Evolutionary conservation across 441 rosid genomes (phyloP), one percentile per base, ranked within the genome.

Genomic region (Mallotus japonicus): DNA sequence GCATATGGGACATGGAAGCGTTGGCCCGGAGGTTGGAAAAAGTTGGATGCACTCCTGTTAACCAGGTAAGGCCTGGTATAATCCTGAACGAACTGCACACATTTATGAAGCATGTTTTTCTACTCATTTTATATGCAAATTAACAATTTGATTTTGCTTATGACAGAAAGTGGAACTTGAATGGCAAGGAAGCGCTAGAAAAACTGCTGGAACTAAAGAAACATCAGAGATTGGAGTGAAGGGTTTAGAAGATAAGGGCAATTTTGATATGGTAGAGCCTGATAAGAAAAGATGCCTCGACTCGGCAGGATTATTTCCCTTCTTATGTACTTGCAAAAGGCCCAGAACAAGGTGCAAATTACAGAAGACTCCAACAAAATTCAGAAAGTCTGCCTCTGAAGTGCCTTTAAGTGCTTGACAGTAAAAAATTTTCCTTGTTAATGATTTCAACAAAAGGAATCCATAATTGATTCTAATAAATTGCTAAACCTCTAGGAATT

Each of bases 11-110:
- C 42, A 53, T 82, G 70, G 79, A 72, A 44, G 71, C 61, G 17
- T 78, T 71, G 73, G 83, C 82, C 10, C 67, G 42, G 56, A 73
- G 57, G 22, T 55, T 86, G 55, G 81, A 69, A 67, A 67, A 49
- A 24, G 83, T 73, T 61, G 76, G 51, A 24, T 10, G 20, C 9
- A 37, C 10, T 16, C 55, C 44, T 0, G 6, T 7, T 0, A 20
- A 46, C 53, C 6, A 74, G 68, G 57, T 65, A 53, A 66, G 46
- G 9, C 60, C 22, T 19, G 24, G 15, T 15, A 9, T 8, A 67
- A 65, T n/a, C 42, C 20, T 9, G 16, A 63, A 42, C 6, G 32
- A 28, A 28, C 3, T 28, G 32, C 6, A 37, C 6, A 37, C 13
- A 16, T 44, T 40, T 10, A 15, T 17, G 15, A 34, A 15, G 34